A percentile compares a stretch with the other conserved stretches of the same genome.
phyloP scores from a whole-genome alignment of 331 rosid species.

The Cydonia oblonga region DNA sequence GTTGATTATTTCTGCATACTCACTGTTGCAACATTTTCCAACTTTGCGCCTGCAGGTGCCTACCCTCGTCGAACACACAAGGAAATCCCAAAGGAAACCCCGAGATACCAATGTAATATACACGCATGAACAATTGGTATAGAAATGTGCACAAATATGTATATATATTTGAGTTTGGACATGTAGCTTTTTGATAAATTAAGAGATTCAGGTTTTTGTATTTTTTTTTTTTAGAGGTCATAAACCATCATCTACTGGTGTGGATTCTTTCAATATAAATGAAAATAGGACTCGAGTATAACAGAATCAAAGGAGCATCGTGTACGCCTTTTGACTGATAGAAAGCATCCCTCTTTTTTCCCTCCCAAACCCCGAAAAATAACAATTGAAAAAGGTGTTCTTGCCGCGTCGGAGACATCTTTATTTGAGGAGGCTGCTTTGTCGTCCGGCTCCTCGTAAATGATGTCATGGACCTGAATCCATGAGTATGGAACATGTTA shows the following conservation, averaged over 20 bases:
- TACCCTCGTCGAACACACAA: background rate
- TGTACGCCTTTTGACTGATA: no score
- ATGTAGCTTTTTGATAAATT: background rate
- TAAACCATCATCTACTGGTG: background rate
- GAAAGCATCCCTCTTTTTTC: no score
- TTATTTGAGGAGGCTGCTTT: no score
- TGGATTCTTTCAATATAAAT: background rate
- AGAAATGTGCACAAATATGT: background rate
- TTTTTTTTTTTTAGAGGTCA: no score
- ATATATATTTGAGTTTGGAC: conserved; percentile 20
- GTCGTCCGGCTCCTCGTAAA: no score
- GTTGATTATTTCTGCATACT: background rate
- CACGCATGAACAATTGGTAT: conserved; percentile 7
- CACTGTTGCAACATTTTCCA: background rate
- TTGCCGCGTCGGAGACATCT: no score
- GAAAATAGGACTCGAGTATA: background rate
- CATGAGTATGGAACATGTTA: no score
- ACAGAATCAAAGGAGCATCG: background rate
- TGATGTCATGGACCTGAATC: no score
- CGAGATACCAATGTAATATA: conserved; percentile 5
- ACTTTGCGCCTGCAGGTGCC: conserved; percentile 17
- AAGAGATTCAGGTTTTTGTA: background rate
- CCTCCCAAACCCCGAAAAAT: no score
- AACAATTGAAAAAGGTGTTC: no score
- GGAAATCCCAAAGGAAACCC: background rate